Conservation (phyloP, 805 yeast genomes). For the Jamesozyma gamospora region DNA sequence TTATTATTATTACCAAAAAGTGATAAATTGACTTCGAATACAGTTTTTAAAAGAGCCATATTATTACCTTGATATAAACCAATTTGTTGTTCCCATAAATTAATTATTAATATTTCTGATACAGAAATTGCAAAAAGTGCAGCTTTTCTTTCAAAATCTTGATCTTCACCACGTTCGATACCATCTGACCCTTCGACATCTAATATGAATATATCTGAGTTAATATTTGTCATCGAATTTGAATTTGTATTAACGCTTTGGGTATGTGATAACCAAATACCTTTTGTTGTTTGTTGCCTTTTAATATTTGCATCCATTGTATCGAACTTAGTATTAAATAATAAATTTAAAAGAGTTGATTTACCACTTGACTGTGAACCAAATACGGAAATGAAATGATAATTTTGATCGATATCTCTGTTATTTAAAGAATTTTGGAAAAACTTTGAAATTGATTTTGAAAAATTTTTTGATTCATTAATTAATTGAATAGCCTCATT, state of each 20-base stretch:
- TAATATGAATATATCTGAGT: slow-evolving; percentile 57
- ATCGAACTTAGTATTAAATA: slow-evolving; percentile 81
- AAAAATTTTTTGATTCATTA: slow-evolving; percentile 44
- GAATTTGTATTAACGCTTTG: slow-evolving; percentile 28
- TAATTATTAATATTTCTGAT: slow-evolving; percentile 79
- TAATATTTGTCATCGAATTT: slow-evolving; percentile 5
- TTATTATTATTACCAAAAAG: slow-evolving; percentile 49
- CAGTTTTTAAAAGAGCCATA: slow-evolving; percentile 90
- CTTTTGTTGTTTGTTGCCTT: slow-evolving; percentile 86
- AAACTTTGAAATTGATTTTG: slow-evolving; percentile 11
- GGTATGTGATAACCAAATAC: slow-evolving; percentile 66
- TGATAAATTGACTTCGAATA: slow-evolving; percentile 86
- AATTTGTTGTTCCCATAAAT: slow-evolving; percentile 95
- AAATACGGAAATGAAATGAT: slow-evolving; percentile 89
- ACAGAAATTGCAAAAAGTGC: slow-evolving; percentile 92
- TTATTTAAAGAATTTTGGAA: slow-evolving; percentile 16
- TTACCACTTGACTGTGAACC: slow-evolving; percentile 97
- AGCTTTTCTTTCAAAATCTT: slow-evolving; percentile 93
- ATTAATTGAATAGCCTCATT: slow-evolving; percentile 40
- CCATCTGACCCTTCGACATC: slow-evolving; percentile 99
- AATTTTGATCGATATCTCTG: slow-evolving; percentile 49
- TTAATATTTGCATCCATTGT: slow-evolving; percentile 75
- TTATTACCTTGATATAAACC: slow-evolving; percentile 97
- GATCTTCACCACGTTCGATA: slow-evolving; percentile 95
- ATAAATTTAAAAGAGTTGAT: slow-evolving; percentile 76